Evolutionary conservation across 345 rosid species (phyloP).

Genomic region (Mercurialis annua): DNA sequence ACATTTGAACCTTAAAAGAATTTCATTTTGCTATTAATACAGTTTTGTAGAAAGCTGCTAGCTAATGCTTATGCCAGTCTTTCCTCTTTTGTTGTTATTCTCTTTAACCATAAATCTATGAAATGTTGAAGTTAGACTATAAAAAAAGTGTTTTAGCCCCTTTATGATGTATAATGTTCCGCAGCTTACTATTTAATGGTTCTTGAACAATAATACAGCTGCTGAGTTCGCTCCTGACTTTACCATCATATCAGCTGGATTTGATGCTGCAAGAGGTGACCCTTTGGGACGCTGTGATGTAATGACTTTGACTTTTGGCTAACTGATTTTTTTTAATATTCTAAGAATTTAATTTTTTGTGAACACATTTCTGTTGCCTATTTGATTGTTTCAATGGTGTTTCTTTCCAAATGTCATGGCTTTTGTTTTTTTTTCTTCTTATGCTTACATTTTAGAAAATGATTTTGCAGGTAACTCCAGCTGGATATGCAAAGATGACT

Average conservation of each 20-base stretch:
- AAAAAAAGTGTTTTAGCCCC: conserved; percentile 6
- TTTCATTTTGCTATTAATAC: background rate
- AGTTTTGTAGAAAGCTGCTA: conserved; percentile 1
- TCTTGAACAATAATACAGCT: conserved; percentile 48
- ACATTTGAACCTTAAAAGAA: background rate
- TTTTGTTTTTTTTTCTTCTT: background rate
- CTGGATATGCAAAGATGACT: conserved; percentile 87
- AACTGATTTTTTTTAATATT: background rate
- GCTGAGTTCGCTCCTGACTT: conserved; percentile 86
- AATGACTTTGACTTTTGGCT: conserved; percentile 27
- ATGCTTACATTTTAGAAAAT: background rate
- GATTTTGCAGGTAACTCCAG: conserved; percentile 65
- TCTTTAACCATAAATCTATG: background rate
- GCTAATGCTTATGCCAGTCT: background rate
- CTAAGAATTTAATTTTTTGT: background rate
- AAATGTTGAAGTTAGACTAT: background rate
- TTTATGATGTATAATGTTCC: background rate
- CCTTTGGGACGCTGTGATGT: conserved; percentile 98
- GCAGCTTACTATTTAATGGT: conserved; percentile 9
- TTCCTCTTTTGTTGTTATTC: background rate
- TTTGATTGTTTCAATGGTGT: background rate
- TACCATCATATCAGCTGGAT: conserved; percentile 92
- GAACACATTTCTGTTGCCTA: background rate
- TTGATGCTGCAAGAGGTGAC: conserved; percentile 99
- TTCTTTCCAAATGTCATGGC: background rate